Evolutionary conservation across 805 yeast genomes (phyloP).

Genomic region (Yamadazyma sp.): DNA sequence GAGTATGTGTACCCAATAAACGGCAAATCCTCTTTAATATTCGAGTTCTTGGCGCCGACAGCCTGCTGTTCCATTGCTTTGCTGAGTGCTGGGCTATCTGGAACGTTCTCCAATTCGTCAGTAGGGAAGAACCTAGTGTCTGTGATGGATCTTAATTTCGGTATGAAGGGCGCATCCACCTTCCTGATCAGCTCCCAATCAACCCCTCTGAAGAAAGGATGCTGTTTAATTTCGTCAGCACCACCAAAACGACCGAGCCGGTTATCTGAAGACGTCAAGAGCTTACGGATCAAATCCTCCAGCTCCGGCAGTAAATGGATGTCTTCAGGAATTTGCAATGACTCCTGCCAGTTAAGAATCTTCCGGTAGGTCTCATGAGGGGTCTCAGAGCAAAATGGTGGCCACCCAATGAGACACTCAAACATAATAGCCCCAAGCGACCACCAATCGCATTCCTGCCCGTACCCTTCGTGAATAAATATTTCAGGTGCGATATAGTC

Average conservation of each 20-base stretch:
- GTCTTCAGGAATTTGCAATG: conserved; percentile 86
- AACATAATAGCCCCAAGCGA: conserved; percentile 94
- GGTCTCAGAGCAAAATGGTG: conserved; percentile 93
- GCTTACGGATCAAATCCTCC: conserved; percentile 77
- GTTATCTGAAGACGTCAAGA: conserved; percentile 75
- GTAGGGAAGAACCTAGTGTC: conserved; percentile 98
- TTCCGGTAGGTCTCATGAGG: conserved; percentile 93
- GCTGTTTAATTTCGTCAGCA: conserved; percentile 85
- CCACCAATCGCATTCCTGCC: conserved; percentile 99
- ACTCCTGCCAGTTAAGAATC: conserved; percentile 88
- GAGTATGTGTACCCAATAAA: conserved; percentile 97
- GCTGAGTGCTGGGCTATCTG: conserved; percentile 69
- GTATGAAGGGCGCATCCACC: conserved; percentile 91
- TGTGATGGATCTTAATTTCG: conserved; percentile 85
- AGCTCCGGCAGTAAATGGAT: conserved; percentile 85
- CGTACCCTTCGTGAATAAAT: conserved; percentile 88
- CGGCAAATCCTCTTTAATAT: conserved; percentile 84
- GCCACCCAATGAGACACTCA: conserved; percentile 96
- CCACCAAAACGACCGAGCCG: conserved; percentile 89
- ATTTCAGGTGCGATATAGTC: conserved; percentile 96
- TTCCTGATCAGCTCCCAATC: conserved; percentile 88
- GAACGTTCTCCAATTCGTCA: conserved; percentile 85
- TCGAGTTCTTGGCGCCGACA: conserved; percentile 43
- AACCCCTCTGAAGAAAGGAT: conserved; percentile 94
- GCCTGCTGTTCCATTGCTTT: conserved; percentile 55